Base-by-base conservation (phyloP, 371 early-diverging fungal genomes). In the Capniomyces stellatus region DNA sequence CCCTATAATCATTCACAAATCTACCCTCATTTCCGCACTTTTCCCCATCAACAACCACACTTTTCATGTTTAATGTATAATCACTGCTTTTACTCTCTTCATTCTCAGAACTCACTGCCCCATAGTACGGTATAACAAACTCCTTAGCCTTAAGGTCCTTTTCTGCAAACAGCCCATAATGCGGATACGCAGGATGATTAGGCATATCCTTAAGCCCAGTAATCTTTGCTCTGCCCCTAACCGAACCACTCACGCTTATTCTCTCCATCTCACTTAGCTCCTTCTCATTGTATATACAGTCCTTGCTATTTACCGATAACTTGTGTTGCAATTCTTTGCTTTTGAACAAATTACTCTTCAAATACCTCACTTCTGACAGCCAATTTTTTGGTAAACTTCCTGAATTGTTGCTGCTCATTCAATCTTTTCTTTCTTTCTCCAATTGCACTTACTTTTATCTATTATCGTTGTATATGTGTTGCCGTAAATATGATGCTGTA, bases 1-100 rank as follows among this genome's bases (percentile, higher is more conserved):
- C 53, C 28, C 53, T 42, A 31, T 29, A 52, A 28, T 52, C 53
- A 25, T 52, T 52, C 24, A 52, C 53, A 31, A 43, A 52, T 8
- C 53, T 18, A 44, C 53, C 53, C n/a, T 52, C 53, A 35, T 52
- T 52, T 52, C 53, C 53, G n/a, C 3, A 8, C 6, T 6, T 22
- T 51, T 22, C 51, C 23, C 30, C 53, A 31, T 52, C 53, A 8
- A 52, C 31, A 25, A 41, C 53, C 39, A 52, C 6, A n/a, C 27
- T 4, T 10, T 42, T 42, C 13, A 52, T 18, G 6, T 27, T 30
- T 25, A 52, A 35, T 25, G n/a, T n/a, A n/a, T 52, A 52, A 31
- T 52, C 53, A n/a, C 53, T 52, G 10, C 13, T 40, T 31, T 52
- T 41, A n/a, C 19, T 22, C 13, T 40, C 53, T 29, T 52, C 39